Conservation (phyloP, 345 rosid species). For the Tarenaya hassleriana region DNA sequence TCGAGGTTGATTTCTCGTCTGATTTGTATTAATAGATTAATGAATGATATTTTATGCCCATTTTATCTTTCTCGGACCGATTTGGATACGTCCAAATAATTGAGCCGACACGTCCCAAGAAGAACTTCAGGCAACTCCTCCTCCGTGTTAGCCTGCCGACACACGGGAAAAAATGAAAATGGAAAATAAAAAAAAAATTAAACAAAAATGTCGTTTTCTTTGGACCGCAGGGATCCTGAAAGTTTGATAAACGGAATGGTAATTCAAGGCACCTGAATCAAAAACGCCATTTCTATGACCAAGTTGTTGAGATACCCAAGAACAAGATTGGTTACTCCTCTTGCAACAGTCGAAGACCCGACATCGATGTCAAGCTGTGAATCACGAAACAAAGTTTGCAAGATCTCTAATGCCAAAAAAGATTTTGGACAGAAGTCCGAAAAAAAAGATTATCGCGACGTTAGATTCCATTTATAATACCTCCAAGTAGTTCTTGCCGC, state of each 20-base stretch:
- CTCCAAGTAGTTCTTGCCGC: conserved; percentile 83
- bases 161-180: neutral
- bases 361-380: conserved; percentile 70
- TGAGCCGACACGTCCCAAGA: conserved; percentile 79
- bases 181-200: neutral
- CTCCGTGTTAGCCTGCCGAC: conserved; percentile 60
- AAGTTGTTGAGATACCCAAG: conserved; percentile 76
- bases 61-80: conserved; percentile 36
- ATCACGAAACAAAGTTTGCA: neutral
- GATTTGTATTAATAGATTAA: too few relatives aligned
- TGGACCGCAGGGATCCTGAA: neutral
- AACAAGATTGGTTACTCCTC: conserved; percentile 74
- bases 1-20: too few relatives aligned
- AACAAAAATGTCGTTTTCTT: neutral
- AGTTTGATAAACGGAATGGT: neutral
- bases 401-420: too few relatives aligned
- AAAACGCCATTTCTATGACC: conserved; percentile 89
- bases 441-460: too few relatives aligned
- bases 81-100: conserved; percentile 58
- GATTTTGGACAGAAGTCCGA: too few relatives aligned
- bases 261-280: conserved; percentile 55
- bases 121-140: conserved; percentile 88
- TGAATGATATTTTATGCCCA: conserved; percentile 11
- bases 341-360: conserved; percentile 88
- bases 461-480: too few relatives aligned